A percentile compares a stretch with the other conserved stretches of the same genome.
Conservation (phyloP, 2,329 filamentous ascomycete genomes). For the Pyricularia sp. region DNA sequence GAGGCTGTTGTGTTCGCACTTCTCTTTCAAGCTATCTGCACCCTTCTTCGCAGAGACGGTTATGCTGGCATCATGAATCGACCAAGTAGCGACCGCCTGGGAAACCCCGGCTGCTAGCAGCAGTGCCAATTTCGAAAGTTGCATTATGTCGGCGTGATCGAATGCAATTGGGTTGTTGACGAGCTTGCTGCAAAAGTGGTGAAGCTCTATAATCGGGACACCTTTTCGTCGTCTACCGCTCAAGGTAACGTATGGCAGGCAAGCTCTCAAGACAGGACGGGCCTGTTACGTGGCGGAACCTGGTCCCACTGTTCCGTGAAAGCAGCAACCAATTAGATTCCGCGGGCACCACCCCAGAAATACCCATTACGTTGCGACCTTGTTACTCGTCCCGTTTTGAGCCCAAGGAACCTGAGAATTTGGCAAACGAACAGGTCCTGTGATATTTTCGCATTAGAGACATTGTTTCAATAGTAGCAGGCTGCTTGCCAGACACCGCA, state of each 20-base stretch:
- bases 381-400: too few species aligned
- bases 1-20: constrained; percentile 35
- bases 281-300: constrained; percentile 8
- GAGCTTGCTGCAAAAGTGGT: not conserved
- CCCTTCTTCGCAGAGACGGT: constrained; percentile 58
- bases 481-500: too few species aligned
- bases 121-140: constrained; percentile 29
- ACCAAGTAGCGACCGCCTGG: constrained; percentile 54
- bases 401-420: too few species aligned
- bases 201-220: constrained; percentile 5
- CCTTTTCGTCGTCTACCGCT: not conserved
- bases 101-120: constrained; percentile 40
- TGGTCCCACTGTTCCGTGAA: not conserved
- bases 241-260: not conserved
- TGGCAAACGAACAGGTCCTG: too few species aligned
- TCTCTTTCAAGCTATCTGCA: constrained; percentile 52
- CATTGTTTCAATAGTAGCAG: too few species aligned
- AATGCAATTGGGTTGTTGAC: not conserved
- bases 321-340: not conserved
- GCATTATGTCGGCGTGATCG: constrained; percentile 21
- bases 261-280: constrained; percentile 2
- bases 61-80: constrained; percentile 64
- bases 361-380: not conserved
- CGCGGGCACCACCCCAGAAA: not conserved
- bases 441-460: too few species aligned